Percentiles rank a stretch among this genome's conserved stretches.
phyloP scores from a whole-genome alignment of 1,284 basidiomycete genomes.

The Microbotryum scabiosae region DNA sequence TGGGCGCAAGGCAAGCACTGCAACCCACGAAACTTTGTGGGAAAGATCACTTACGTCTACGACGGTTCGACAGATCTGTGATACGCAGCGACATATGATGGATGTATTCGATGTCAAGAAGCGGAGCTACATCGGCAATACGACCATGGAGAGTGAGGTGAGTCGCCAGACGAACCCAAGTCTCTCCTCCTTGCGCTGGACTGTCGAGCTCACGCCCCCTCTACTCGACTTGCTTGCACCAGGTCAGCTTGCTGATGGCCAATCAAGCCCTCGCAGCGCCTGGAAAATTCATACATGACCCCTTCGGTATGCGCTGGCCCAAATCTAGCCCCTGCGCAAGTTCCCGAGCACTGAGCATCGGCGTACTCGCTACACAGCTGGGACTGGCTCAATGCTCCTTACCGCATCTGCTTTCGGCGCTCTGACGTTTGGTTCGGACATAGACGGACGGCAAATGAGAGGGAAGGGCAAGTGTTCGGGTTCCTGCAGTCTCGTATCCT shows the following conservation, averaged over 20 bases:
- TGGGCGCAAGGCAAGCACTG: constrained; percentile 18
- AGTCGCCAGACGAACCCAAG: constrained; percentile 21
- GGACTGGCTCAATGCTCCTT: constrained; percentile 94
- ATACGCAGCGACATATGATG: constrained; percentile 36
- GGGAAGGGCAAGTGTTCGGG: constrained; percentile 58
- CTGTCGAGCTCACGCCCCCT: not conserved
- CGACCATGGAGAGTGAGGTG: constrained; percentile 73
- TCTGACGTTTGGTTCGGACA: constrained; percentile 82
- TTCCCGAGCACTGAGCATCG: too few relatives aligned
- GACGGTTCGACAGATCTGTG: constrained; percentile 26
- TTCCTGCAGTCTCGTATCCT: not conserved
- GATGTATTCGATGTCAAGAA: constrained; percentile 65
- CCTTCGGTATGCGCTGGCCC: constrained; percentile 52
- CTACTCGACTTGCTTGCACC: constrained; percentile 36
- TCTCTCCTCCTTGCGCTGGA: too few relatives aligned
- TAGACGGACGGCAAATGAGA: constrained; percentile 93
- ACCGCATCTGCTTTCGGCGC: constrained; percentile 74
- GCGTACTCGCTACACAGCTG: constrained; percentile 42
- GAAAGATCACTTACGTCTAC: not conserved
- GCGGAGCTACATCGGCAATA: constrained; percentile 85
- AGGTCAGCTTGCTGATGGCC: constrained; percentile 89
- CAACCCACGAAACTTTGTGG: too few relatives aligned
- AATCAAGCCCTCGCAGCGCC: constrained; percentile 84
- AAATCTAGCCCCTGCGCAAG: too few relatives aligned
- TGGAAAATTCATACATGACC: constrained; percentile 88